phyloP scores from a whole-genome alignment of 371 early-diverging fungal genomes.

The Mortierella sp. region DNA sequence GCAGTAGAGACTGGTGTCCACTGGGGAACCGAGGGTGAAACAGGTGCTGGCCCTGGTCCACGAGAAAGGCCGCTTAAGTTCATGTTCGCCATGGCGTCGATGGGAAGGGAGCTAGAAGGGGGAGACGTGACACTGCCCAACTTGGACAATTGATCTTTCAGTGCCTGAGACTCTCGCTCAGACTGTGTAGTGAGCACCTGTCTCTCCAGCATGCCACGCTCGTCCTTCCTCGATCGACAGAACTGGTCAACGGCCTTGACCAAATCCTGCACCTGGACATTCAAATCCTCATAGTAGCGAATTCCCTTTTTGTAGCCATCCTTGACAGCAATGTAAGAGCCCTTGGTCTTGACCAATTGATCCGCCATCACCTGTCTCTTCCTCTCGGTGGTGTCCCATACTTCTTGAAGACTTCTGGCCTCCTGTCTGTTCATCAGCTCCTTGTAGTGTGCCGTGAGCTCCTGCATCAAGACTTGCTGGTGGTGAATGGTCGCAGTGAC shows the following conservation, averaged over 20 bases:
- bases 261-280: constrained; percentile 75
- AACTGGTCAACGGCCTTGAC: constrained; percentile 74
- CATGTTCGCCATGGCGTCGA: constrained; percentile 59
- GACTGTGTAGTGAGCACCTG: constrained; percentile 73
- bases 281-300: constrained; percentile 84
- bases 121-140: constrained; percentile 61
- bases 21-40: constrained; percentile 32
- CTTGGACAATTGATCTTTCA: constrained; percentile 80
- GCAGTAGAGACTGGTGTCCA: constrained; percentile 34
- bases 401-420: constrained; percentile 74
- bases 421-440: constrained; percentile 82
- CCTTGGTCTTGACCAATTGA: constrained; percentile 71
- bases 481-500: constrained; percentile 81
- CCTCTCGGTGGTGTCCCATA: constrained; percentile 75
- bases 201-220: constrained; percentile 74
- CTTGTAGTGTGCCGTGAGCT: constrained; percentile 80
- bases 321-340: constrained; percentile 72
- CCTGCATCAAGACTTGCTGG: constrained; percentile 83
- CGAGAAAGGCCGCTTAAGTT: constrained; percentile 32
- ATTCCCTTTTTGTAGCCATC: constrained; percentile 79
- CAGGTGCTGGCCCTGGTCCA: constrained; percentile 25
- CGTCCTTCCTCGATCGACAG: constrained; percentile 74
- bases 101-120: constrained; percentile 46
- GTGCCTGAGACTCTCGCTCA: constrained; percentile 75
- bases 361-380: constrained; percentile 69